Base-by-base conservation (phyloP, 768 basidiomycete genomes). In the Suillus placidus region DNA sequence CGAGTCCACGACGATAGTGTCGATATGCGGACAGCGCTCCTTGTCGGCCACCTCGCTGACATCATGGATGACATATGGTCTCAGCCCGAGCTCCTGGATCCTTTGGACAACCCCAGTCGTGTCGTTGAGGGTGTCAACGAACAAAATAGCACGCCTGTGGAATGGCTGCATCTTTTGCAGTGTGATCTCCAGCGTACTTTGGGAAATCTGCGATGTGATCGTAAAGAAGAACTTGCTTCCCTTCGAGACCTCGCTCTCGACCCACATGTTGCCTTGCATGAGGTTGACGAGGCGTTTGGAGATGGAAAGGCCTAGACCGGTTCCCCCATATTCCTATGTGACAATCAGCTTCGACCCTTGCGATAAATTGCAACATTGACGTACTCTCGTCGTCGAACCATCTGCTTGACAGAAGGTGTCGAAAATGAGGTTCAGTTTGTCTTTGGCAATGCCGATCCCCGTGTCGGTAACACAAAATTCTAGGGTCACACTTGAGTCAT, bases 211-310 rank as follows among this genome's bases (percentile, higher is more conserved):
- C 32, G 91, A 94, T 6, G 89, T 90, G 80, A 96, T 94, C 34
- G 95, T 96, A 83, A 99, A 99, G 87, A 92, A 97, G 86, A 98
- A 97, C 78, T 89, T 90, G 80, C 89, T 93, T 34, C 97, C 97
- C 71, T 93, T 91, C 55, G 91, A 85, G 66, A 97, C 93, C 76
- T 97, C 95, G 67, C 90, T 92, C 79, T 97, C 94, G 26, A 99
- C 97, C 97, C 97, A 99, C 84, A 99, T 93, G 72, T 97, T 94
- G 55, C 97, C 97, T 71, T 94, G 89, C 97, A 99, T 99, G 71
- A 99, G 90, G 57, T 89, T 90, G 20, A 99, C 97, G 30, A 99
- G 88, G 1, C 96, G 92, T 75, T 98, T 99, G 54, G 97, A 99
- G 72, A 99, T 99, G 12, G 96, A 98, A 54, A 99, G 83, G 14